Conservation (phyloP, 257 asterid genomes). For the Cinchona pubescens region DNA sequence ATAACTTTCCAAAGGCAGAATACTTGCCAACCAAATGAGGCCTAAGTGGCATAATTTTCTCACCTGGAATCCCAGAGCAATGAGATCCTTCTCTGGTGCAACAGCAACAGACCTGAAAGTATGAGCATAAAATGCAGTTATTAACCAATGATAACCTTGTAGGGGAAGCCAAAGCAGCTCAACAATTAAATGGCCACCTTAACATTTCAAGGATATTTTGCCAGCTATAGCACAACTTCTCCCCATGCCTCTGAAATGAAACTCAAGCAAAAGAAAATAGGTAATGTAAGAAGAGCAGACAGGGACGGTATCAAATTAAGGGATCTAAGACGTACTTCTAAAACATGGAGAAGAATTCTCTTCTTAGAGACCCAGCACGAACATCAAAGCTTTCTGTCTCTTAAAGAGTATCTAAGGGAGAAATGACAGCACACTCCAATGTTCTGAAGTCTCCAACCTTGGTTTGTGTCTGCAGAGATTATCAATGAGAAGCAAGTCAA, state of each 20-base stretch:
- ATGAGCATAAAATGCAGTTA: slow-evolving; percentile 9
- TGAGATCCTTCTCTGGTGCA: slow-evolving; percentile 85
- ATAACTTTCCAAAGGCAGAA: too few relatives aligned
- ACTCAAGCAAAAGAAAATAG: slow-evolving; percentile 23
- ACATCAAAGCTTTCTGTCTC: slow-evolving; percentile 65
- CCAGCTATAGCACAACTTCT: slow-evolving; percentile 91
- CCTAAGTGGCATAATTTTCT: slow-evolving; percentile 14
- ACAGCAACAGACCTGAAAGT: slow-evolving; percentile 80
- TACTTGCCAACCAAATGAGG: too few relatives aligned
- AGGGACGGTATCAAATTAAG: slow-evolving; percentile 7
- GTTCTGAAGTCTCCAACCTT: slow-evolving; percentile 54
- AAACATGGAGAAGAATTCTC: slow-evolving; percentile 91
- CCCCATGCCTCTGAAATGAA: slow-evolving; percentile 86
- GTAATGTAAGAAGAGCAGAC: slow-evolving; percentile 6
- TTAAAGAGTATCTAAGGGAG: slow-evolving; percentile 75
- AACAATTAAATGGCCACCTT: slow-evolving; percentile 46
- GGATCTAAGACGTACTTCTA: slow-evolving; percentile 60
- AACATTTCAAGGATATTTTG: slow-evolving; percentile 74
- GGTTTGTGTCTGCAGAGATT: slow-evolving; percentile 39
- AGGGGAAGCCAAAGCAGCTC: slow-evolving; percentile 15
- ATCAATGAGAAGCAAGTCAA: slow-evolving; percentile 21
- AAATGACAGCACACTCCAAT: slow-evolving; percentile 82
- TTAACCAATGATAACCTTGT: background rate
- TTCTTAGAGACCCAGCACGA: slow-evolving; percentile 81
- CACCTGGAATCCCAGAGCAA: slow-evolving; percentile 97